Percentiles rank a stretch among this genome's conserved stretches.
Evolutionary conservation across 2,329 filamentous ascomycete genomes (phyloP).

Genomic region (Aspergillus ruber): DNA sequence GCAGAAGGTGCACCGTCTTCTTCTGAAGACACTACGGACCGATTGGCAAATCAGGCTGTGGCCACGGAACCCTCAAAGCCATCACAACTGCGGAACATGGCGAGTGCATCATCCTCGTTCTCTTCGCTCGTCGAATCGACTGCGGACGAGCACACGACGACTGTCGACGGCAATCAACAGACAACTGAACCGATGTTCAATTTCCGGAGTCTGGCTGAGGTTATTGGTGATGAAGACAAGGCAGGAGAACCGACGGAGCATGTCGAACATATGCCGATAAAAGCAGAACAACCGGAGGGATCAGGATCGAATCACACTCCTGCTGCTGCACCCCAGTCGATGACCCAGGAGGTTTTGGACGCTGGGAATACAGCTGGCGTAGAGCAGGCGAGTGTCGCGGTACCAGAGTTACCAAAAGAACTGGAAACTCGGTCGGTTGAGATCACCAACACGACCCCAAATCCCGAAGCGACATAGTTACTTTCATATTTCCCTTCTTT

Average conservation of each 20-base stretch:
- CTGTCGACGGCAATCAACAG: slow-evolving; percentile 43
- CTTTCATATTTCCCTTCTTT: slow-evolving; percentile 2
- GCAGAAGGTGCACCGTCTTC: slow-evolving; percentile 11
- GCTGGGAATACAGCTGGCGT: slow-evolving; percentile 5
- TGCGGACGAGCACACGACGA: slow-evolving; percentile 33
- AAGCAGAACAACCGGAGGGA: slow-evolving; percentile 15
- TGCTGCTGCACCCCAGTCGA: slow-evolving; percentile 3
- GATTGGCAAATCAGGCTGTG: slow-evolving; percentile 24
- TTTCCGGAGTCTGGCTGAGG: slow-evolving; percentile 77
- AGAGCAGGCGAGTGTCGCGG: slow-evolving; percentile 5
- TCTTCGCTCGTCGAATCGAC: slow-evolving; percentile 67
- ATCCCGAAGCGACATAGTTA: slow-evolving; percentile 23
- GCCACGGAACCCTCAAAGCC: slow-evolving; percentile 52
- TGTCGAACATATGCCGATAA: slow-evolving; percentile 27
- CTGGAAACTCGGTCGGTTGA: slow-evolving; percentile 32
- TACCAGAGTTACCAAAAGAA: slow-evolving; percentile 27
- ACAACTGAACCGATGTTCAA: slow-evolving; percentile 79
- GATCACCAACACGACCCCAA: slow-evolving; percentile 17
- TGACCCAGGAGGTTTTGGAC: slow-evolving; percentile 8
- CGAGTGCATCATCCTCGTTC: slow-evolving; percentile 75
- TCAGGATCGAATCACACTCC: slow-evolving; percentile 12
- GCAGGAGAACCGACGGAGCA: slow-evolving; percentile 30
- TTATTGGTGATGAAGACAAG: slow-evolving; percentile 64
- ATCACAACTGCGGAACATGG: slow-evolving; percentile 74
- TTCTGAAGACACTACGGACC: slow-evolving; percentile 19